Evolutionary conservation across 306 rosid genomes (phyloP), one percentile per base, ranked within the genome.

Genomic region (Gastrolobium bilobum): DNA sequence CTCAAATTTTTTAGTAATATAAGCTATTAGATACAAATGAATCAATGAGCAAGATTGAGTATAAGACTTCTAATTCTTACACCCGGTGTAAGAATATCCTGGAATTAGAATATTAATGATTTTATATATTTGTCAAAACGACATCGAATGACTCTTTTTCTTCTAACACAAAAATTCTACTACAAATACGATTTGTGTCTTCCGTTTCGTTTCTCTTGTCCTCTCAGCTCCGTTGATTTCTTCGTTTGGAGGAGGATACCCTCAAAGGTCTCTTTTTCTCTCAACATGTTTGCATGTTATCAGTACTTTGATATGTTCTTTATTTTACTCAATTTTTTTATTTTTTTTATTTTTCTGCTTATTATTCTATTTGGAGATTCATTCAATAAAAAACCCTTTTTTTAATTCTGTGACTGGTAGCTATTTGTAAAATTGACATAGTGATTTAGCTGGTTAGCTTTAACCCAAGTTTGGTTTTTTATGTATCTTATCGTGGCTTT

Each of bases 211-310:
- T 73, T 77, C n/a, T 30, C 46, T 56, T 14, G 44, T 35, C 54
- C 64, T 71, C 33, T 44, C 53, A 44, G 73, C 75, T 74, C 53
- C 73, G 14, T 37, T 73, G 33, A 66, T 71, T 50, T 81, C 81
- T 54, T 81, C 68, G 13, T 33, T 10, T 29, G 44, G 65, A 46
- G 44, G 65, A 46, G 56, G 75, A 42, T 72, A 68, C 68, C 43
- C 77, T 33, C 34, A 8, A 37, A 81, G 89, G 89, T 88, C 6
- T 34, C 61, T 10, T 29, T 75, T 52, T 15, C 13, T 61, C 40
- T 66, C 53, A 6, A 0, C 50, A 38, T 33, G 30, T 33, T 43
- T 20, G 29, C 33, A 13, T 42, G 9, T 40, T 33, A 11, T 20
- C 14, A 37, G 9, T 26, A 6, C 58, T 40, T 66, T 54, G 6